phyloP scores from a whole-genome alignment of 179 eudicot genomes.

The Beta macrorhiza region DNA sequence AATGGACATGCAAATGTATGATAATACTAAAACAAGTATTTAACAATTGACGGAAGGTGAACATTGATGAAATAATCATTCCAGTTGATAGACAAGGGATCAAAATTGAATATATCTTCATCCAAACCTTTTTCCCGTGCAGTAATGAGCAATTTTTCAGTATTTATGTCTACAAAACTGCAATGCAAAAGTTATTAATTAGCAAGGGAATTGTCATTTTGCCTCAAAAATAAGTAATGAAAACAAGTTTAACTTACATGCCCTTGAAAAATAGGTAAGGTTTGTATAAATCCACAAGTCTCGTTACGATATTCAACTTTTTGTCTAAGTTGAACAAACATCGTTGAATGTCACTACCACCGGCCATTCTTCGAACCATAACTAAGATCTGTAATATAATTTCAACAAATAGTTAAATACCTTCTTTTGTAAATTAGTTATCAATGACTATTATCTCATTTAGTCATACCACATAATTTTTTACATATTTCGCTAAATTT shows the following conservation, averaged over 20 bases:
- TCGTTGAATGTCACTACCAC: conserved; percentile 14
- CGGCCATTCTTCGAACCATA: not conserved
- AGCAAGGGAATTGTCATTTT: too few species aligned
- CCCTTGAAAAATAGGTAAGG: conserved; percentile 29
- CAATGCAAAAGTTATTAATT: not conserved
- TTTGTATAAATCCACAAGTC: conserved; percentile 16
- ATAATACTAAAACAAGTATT: conserved; percentile 18
- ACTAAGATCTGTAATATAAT: conserved; percentile 6
- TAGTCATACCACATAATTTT: not conserved
- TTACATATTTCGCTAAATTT: too few species aligned
- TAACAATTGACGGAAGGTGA: conserved; percentile 28
- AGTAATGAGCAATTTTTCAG: conserved; percentile 18
- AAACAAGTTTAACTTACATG: conserved; percentile 8
- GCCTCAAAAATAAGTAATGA: too few species aligned
- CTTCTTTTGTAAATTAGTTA: too few species aligned
- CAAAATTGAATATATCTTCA: conserved; percentile 28
- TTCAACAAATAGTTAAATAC: not conserved
- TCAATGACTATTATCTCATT: not conserved
- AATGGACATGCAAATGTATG: not conserved
- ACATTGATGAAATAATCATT: conserved; percentile 27
- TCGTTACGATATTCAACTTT: conserved; percentile 11
- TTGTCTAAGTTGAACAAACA: conserved; percentile 4
- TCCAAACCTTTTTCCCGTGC: conserved; percentile 24
- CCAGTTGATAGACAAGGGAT: conserved; percentile 27
- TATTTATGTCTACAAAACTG: conserved; percentile 27